Evolutionary conservation across 176 grass and related monocot species (phyloP), one percentile per base, ranked within the genome.

Genomic region (Ampelocalamus luodianensis): DNA sequence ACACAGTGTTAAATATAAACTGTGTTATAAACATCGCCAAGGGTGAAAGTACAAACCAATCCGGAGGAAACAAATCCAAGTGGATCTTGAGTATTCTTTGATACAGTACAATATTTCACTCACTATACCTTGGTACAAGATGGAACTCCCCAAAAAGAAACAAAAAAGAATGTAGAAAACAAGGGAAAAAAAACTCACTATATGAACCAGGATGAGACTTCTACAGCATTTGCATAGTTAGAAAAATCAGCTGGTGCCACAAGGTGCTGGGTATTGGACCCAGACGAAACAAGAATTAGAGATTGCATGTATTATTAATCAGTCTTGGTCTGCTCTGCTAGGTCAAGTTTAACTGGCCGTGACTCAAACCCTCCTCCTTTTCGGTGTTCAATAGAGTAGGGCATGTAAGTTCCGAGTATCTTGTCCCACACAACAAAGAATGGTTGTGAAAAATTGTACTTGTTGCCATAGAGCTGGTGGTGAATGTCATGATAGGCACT

Each of bases 401-500:
- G 79, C 88, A 95, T 93, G 72, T 95, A 89, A 32, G 93, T 95
- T 71, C 90, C 90, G 1, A 95, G 71, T 43, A 95, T 89, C 80
- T 86, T 95, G 74, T 93, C 93, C 93, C 93, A 95, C 58, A 91
- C 72, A 17, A 93, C 83, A 74, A 95, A 95, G 71, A 95, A 95
- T 4, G 90, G 90, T 70, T 95, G 93, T 37, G 93, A 95, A 92
- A 93, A 95, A 82, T 95, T 95, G 65, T 95, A 95, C 79, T 95
- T 95, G 63, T 72, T 88, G 22, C 93, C 93, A 56, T 95, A 91
- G 37, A 95, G 90, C 64, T 95, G 90, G 24, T 95, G 93, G 44
- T 95, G 90, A 66, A 95, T 88, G 55, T 95, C 93, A 87, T 95
- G 93, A 76, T 95, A 95, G 42, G 93, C 93, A 38, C 83, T 91